Conservation (phyloP, 108 stramenopile genomes). For the Nitzschia palea region DNA sequence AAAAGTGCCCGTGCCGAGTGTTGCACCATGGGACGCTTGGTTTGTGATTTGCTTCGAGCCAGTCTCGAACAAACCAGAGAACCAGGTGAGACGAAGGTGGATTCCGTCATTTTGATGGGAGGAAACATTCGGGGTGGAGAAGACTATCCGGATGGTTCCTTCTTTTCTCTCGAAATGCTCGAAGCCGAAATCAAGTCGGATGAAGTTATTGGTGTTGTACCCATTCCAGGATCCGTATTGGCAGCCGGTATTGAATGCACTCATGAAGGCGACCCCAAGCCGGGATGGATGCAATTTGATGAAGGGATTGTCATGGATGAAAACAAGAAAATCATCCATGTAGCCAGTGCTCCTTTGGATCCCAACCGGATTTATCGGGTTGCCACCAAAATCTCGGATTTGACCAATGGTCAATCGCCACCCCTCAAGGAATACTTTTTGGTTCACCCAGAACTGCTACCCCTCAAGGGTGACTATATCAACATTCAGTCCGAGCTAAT, state of each 20-base stretch:
- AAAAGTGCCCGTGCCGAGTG: slow-evolving; percentile 24
- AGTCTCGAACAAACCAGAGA: slow-evolving; percentile 18
- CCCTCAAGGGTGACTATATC: slow-evolving; percentile 46
- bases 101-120: slow-evolving; percentile 34
- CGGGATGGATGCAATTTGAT: slow-evolving; percentile 62
- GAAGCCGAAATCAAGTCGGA: slow-evolving; percentile 49
- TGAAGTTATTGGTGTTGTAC: slow-evolving; percentile 45
- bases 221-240: slow-evolving; percentile 50
- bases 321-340: slow-evolving; percentile 27
- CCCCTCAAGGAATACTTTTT: slow-evolving; percentile 48
- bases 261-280: slow-evolving; percentile 55
- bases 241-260: slow-evolving; percentile 40
- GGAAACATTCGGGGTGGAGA: slow-evolving; percentile 35
- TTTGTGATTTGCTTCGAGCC: slow-evolving; percentile 36
- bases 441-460: slow-evolving; percentile 32
- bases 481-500: slow-evolving; percentile 57
- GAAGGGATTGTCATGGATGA: slow-evolving; percentile 37
- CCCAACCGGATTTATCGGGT: slow-evolving; percentile 44
- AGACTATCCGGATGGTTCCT: slow-evolving; percentile 44
- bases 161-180: slow-evolving; percentile 46
- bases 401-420: slow-evolving; percentile 56
- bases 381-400: slow-evolving; percentile 51
- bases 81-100: slow-evolving; percentile 5
- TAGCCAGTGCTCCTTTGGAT: slow-evolving; percentile 37
- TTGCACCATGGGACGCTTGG: slow-evolving; percentile 41